Evolutionary conservation across 106 monocot species (phyloP).

Genomic region (Alisma plantagoaquatica): DNA sequence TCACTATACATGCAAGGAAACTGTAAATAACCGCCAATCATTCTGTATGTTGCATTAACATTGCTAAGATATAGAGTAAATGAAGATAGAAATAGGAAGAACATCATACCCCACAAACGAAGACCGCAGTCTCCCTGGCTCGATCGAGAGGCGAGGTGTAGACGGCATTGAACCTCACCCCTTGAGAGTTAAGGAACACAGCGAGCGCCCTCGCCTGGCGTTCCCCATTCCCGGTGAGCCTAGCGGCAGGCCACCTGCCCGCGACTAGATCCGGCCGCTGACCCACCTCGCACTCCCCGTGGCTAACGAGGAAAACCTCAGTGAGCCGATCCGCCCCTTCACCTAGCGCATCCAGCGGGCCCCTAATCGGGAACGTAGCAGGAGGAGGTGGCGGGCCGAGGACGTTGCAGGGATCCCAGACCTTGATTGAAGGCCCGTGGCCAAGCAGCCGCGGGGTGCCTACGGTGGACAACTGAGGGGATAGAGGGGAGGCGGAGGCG

Average conservation of each 20-base stretch:
- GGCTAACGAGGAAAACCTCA: constrained; percentile 18
- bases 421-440: constrained; percentile 17
- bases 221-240: constrained; percentile 17
- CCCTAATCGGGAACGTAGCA: constrained; percentile 5
- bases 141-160: constrained; percentile 19
- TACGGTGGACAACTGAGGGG: constrained; percentile 55
- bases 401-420: constrained; percentile 31
- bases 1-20: no score
- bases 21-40: no score
- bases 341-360: constrained; percentile 9
- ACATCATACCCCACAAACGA: constrained; percentile 24
- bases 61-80: no score
- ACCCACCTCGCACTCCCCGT: constrained; percentile 17
- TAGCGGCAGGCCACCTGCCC: constrained; percentile 20
- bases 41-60: no score
- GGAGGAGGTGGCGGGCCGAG: constrained; percentile 12
- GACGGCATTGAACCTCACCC: constrained; percentile 18
- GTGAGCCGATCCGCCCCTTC: constrained; percentile 15
- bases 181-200: constrained; percentile 24
- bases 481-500: constrained; percentile 82
- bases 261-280: constrained; percentile 17
- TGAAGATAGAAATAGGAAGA: no score
- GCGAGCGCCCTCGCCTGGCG: constrained; percentile 23
- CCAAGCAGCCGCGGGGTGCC: constrained; percentile 13
- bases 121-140: constrained; percentile 10